Base-by-base conservation (phyloP, 192 early-diverging fungal species). In the Entomortierella lignicola region DNA sequence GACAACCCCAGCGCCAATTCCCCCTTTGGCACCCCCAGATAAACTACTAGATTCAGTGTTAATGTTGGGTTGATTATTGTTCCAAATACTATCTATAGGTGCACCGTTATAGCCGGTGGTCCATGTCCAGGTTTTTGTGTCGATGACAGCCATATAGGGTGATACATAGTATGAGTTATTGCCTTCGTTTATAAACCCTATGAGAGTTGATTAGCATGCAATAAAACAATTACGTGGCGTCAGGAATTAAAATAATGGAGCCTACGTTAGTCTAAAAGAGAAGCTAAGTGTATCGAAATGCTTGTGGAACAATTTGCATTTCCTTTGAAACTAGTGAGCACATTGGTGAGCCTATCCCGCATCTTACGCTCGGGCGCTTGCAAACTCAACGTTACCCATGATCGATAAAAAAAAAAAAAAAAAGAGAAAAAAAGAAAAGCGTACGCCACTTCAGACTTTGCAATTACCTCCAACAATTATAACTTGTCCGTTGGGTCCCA, bases 401-500 rank as follows among this genome's bases (percentile, higher is more conserved):
- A 47, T 47, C 44, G 20, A 47, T 47, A 47, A 20, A 47, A 47
- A 47, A 12, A 47, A 47, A 20, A 47, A 20, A 47, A 47, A 47
- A 20, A 47, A 47, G 17, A 47, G 4, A 47, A 47, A 42, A 10
- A 42, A 42, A 42, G 6, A 42, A 42, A 6, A 42, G 13, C 39
- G 13, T 10, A 42, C n/a, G 37, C 23, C 17, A 43, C 25, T n/a
- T n/a, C n/a, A n/a, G n/a, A n/a, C n/a, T n/a, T 37, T 37, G 34
- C 39, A 55, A 54, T 42, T 70, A 79, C 75, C 75, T 79, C 75
- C 75, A 30, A 70, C 68, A 27, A 70, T 4, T 0, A 79, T 30
- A 44, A 79, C 56, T 42, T 79, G 75, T 54, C 75, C 75, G 43
- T 79, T 61, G 8, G 68, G 67, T 2, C 75, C 75, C 57, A 79